Conservation (phyloP, 768 basidiomycete genomes). For the Leucogyrophana mollusca region DNA sequence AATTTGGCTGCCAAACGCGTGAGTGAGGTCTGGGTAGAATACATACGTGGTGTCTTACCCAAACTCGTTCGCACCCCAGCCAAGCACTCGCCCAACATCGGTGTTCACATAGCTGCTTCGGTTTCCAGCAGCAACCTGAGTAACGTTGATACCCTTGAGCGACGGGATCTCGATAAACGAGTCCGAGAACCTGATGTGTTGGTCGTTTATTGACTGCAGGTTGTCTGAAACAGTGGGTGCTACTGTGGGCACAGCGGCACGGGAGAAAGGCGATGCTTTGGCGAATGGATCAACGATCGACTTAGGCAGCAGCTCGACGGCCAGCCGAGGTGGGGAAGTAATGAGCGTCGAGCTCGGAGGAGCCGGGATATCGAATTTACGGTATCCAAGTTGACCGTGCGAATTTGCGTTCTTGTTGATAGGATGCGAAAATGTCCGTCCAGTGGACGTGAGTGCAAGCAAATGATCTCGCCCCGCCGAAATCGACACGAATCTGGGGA, state of each 20-base stretch:
- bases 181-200: slow-evolving; percentile 63
- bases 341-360: slow-evolving; percentile 17
- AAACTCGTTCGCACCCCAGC: slow-evolving; percentile 87
- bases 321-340: slow-evolving; percentile 30
- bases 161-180: slow-evolving; percentile 76
- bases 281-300: slow-evolving; percentile 49
- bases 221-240: slow-evolving; percentile 26
- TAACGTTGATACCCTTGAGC: slow-evolving; percentile 58
- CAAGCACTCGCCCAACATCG: slow-evolving; percentile 68
- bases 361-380: slow-evolving; percentile 52
- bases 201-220: slow-evolving; percentile 28
- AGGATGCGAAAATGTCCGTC: slow-evolving; percentile 79
- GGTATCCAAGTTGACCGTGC: slow-evolving; percentile 81
- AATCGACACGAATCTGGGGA: slow-evolving; percentile 65
- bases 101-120: slow-evolving; percentile 76
- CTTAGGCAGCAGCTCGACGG: slow-evolving; percentile 58
- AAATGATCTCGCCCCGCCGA: slow-evolving; percentile 72
- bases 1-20: slow-evolving; percentile 57
- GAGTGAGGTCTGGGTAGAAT: slow-evolving; percentile 1
- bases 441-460: slow-evolving; percentile 66
- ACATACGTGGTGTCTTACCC: slow-evolving; percentile 46
- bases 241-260: slow-evolving; percentile 14
- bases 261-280: slow-evolving; percentile 42
- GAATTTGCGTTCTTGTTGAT: slow-evolving; percentile 72
- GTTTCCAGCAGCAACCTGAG: slow-evolving; percentile 70